Evolutionary conservation across 2,329 filamentous ascomycete species (phyloP).

Genomic region (Penicillium psychrosexuale): DNA sequence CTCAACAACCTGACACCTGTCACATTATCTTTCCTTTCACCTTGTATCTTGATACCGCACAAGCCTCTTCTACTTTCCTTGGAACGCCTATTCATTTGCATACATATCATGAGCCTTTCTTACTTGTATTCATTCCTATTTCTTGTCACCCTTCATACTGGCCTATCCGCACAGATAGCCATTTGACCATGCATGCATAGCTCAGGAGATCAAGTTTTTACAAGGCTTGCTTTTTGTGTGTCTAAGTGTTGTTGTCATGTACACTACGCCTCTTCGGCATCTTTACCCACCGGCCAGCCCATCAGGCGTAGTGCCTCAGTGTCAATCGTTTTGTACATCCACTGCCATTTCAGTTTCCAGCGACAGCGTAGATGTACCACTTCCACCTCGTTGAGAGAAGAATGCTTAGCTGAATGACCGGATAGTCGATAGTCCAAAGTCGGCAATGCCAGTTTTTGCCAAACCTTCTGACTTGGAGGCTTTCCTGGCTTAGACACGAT

Average conservation of each 20-base stretch:
- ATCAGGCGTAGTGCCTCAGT: conserved; percentile 31
- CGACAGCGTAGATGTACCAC: conserved; percentile 2
- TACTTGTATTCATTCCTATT: conserved; percentile 14
- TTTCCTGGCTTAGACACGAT: background rate
- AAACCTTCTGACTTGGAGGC: background rate
- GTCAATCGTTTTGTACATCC: conserved; percentile 42
- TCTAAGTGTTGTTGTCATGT: conserved; percentile 21
- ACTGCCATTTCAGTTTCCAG: conserved; percentile 37
- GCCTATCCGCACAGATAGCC: conserved; percentile 18
- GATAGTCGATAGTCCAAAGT: conserved; percentile 26
- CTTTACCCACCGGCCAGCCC: conserved; percentile 26
- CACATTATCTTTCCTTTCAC: conserved; percentile 4
- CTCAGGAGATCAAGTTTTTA: conserved; percentile 19
- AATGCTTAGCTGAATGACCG: background rate
- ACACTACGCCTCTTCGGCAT: conserved; percentile 25
- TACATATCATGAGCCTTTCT: conserved; percentile 5
- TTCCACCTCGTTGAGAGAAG: conserved; percentile 3
- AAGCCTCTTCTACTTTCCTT: conserved; percentile 9
- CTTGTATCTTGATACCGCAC: conserved; percentile 18
- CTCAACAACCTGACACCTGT: background rate
- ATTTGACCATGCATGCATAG: conserved; percentile 22
- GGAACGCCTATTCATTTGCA: conserved; percentile 7
- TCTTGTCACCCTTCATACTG: conserved; percentile 16
- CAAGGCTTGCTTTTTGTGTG: conserved; percentile 13
- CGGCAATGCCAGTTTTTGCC: conserved; percentile 27